Conservation (phyloP, 495 filamentous ascomycete species). For the Aspergillus asperescens region DNA sequence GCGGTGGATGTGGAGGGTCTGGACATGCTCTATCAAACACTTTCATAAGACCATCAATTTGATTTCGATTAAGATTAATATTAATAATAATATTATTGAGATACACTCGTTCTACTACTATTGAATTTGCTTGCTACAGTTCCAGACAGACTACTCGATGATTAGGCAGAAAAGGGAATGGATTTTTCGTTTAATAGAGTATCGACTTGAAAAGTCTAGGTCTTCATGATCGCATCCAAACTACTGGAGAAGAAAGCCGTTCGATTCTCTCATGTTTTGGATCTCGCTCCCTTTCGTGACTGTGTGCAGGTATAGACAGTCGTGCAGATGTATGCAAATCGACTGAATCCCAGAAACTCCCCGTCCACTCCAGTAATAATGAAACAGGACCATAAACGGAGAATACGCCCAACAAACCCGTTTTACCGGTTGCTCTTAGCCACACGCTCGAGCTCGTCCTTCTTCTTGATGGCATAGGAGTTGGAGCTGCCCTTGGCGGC, state of each 20-base stretch:
- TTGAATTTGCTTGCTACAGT: too few species aligned
- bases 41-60: too few species aligned
- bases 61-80: too few species aligned
- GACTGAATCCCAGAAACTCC: conserved; percentile 44
- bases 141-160: background rate
- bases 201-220: conserved; percentile 32
- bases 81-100: too few species aligned
- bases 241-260: conserved; percentile 44
- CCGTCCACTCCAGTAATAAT: conserved; percentile 47
- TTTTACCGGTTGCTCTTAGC: conserved; percentile 98
- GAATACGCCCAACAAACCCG: conserved; percentile 40
- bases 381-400: conserved; percentile 43
- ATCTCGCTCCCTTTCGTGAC: conserved; percentile 38
- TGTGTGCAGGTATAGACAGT: conserved; percentile 44
- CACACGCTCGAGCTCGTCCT: conserved; percentile 99
- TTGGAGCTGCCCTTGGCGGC: conserved; percentile 99
- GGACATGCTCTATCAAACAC: background rate
- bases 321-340: conserved; percentile 44
- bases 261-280: conserved; percentile 36
- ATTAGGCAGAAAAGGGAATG: conserved; percentile 12
- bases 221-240: conserved; percentile 46
- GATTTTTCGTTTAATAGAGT: conserved; percentile 28
- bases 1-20: background rate
- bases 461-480: conserved; percentile 99
- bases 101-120: too few species aligned